Evolutionary conservation across 2,329 filamentous ascomycete species (phyloP), one percentile per base, ranked within the genome.

Genomic region (Fusarium stilboides): DNA sequence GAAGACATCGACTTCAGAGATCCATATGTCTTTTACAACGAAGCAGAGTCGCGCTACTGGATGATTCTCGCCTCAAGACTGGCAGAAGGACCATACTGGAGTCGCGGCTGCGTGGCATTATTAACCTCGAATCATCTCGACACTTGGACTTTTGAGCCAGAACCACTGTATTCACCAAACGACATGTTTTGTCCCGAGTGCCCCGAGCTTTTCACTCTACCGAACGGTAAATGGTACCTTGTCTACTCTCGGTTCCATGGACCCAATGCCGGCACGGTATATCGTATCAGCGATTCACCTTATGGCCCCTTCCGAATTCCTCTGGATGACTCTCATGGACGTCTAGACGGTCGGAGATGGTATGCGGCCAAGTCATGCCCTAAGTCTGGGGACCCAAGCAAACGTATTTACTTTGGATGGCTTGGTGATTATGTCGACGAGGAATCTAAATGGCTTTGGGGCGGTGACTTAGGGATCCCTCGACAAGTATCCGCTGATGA

Each of bases 1-100:
- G 78, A 80, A 42, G 72, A 77, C 19, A 76, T 79, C 34, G 78
- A 80, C 65, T 79, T 80, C 63, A 74, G 78, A 24, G 78, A 80
- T 57, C 77, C 78, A 2, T 79, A 75, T 56, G 69, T 80, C 51
- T 79, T 78, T 57, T 79, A 68, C 62, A 77, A 79, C 62, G 59
- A 62, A 1, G 56, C 56, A n/a, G 77, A 78, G 46, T 43, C 58
- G 1, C 60, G 67, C n/a, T 80, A 75, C 50, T 80, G 77, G 78
- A 80, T 80, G 78, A 70, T 80, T 19, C 75, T 80, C 13, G 77
- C 74, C 22, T 75, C 78, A 4, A 73, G 78, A n/a, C 72, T 79
- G 4, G 66, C 69, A 4, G 59, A 52, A 7, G 78, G 78, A 1
- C 77, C 78, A 0, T 72, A 74, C 57, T 80, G 77, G 77, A 76